Conservation (phyloP, 2,329 filamentous ascomycete genomes). For the Chaetomium globosum region DNA sequence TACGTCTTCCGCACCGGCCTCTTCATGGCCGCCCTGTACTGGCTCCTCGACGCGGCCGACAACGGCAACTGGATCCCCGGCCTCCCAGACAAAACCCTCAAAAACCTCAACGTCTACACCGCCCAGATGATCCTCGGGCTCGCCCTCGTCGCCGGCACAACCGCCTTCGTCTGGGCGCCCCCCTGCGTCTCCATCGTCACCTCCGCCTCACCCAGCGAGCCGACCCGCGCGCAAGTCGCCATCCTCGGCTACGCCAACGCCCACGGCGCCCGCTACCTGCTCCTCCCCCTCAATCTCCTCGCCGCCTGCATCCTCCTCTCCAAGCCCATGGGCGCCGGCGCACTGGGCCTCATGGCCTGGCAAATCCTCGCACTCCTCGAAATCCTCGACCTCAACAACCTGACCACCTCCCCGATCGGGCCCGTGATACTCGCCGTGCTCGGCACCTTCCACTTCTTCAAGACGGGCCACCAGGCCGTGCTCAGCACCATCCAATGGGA, state of each 20-base stretch:
- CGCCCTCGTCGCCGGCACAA: constrained; percentile 79
- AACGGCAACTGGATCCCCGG: constrained; percentile 76
- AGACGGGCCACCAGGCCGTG: constrained; percentile 92
- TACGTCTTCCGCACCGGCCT: constrained; percentile 76
- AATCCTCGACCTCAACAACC: constrained; percentile 61
- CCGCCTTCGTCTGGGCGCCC: constrained; percentile 82
- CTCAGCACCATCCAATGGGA: constrained; percentile 94
- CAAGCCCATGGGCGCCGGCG: constrained; percentile 91
- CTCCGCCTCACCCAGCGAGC: constrained; percentile 46
- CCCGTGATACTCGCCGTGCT: constrained; percentile 84
- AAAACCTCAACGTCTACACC: constrained; percentile 72
- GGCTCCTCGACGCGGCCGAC: constrained; percentile 86
- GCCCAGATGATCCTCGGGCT: constrained; percentile 81
- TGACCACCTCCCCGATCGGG: constrained; percentile 73
- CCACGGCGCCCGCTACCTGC: constrained; percentile 86
- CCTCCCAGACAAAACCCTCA: constrained; percentile 63
- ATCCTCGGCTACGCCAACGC: constrained; percentile 91
- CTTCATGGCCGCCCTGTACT: constrained; percentile 76
- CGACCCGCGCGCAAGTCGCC: constrained; percentile 62
- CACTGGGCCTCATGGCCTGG: constrained; percentile 80
- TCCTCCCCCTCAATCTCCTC: constrained; percentile 78
- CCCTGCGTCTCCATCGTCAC: constrained; percentile 77
- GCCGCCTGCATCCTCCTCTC: constrained; percentile 77
- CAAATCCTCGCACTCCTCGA: constrained; percentile 81
- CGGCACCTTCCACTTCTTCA: constrained; percentile 94